Base-by-base conservation (phyloP, 495 filamentous ascomycete species). In the Hyaloscypha bicolor region DNA sequence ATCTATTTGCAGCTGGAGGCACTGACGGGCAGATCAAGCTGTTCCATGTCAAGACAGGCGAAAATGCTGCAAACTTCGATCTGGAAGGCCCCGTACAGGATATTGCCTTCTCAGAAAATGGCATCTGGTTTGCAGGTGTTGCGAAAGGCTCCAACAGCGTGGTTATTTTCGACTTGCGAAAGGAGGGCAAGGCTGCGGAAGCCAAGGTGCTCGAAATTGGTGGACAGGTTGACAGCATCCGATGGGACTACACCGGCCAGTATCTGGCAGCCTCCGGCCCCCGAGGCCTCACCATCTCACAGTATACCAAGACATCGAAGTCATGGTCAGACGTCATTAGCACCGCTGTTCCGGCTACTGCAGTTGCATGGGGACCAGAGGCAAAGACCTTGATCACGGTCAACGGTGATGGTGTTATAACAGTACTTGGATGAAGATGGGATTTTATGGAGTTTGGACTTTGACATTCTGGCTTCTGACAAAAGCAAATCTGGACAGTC, bases 231-330 rank as follows among this genome's bases (percentile, higher is more conserved):
- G 82, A 88, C 55, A 85, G 83, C 31, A 82, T 97, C 64, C 80
- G 83, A 58, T 99, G 93, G 93, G 95, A 99, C 73, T 97, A 96
- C 80, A 95, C 91, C 22, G 95, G 94, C 29, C 95, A 98, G 76
- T 99, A 91, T 78, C 83, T 98, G 21, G 89, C 94, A 21, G 89
- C 90, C 22, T 91, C 86, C 19, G 96, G 96, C 0, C 85, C 91
- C 2, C 87, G 88, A 55, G 93, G 93, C 8, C 79, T 97, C 56
- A 90, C 90, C 33, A 92, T 99, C 62, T 92, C 94, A 74, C 89
- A 94, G 69, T 99, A 95, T 76, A 80, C 83, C 48, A 98, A 97
- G 81, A 76, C 83, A 19, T 80, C 85, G 35, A 99, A 97, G 82
- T 81, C 82, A 31, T 99, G 96, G 96, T 90, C 90, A 16, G 93